Evolutionary conservation across 768 basidiomycete genomes (phyloP).

Genomic region (Baorangia bicolor): DNA sequence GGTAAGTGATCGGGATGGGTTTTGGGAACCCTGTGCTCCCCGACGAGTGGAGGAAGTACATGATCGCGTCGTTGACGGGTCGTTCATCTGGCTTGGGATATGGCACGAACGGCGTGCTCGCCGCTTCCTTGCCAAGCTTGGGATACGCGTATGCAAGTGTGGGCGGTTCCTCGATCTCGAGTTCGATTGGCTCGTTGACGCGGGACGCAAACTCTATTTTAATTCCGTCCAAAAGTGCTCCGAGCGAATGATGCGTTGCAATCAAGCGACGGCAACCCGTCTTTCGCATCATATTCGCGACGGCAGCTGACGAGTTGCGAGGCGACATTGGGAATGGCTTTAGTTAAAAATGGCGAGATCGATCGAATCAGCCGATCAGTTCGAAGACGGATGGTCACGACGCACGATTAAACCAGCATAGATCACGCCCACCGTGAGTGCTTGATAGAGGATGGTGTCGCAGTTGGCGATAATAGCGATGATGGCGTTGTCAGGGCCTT

Average conservation of each 20-base stretch:
- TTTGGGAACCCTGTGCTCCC: constrained; percentile 51
- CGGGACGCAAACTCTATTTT: constrained; percentile 13
- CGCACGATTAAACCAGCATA: too few relatives aligned
- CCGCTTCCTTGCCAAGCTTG: neutral
- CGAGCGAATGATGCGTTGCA: constrained; percentile 32
- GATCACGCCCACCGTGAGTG: constrained; percentile 37
- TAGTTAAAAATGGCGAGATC: too few relatives aligned
- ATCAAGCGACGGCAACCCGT: constrained; percentile 40
- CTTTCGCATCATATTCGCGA: constrained; percentile 36
- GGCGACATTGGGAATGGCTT: constrained; percentile 39
- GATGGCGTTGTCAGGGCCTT: too few relatives aligned
- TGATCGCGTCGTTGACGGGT: constrained; percentile 16
- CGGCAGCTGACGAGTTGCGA: too few relatives aligned
- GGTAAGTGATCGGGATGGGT: constrained; percentile 37
- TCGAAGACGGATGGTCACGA: too few relatives aligned
- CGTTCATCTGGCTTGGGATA: constrained; percentile 9
- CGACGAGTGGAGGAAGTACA: constrained; percentile 47
- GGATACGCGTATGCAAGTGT: constrained; percentile 13
- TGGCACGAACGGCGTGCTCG: neutral
- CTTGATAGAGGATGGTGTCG: constrained; percentile 45
- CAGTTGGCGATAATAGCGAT: too few relatives aligned
- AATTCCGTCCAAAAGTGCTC: constrained; percentile 31
- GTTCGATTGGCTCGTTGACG: neutral
- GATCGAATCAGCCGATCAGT: too few relatives aligned
- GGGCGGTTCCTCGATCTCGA: constrained; percentile 18